These are phyloP conservation scores for Arachnomyces sp. DNA, from an alignment of 2,329 filamentous ascomycete species.

Conservation along the genomic window DNA sequence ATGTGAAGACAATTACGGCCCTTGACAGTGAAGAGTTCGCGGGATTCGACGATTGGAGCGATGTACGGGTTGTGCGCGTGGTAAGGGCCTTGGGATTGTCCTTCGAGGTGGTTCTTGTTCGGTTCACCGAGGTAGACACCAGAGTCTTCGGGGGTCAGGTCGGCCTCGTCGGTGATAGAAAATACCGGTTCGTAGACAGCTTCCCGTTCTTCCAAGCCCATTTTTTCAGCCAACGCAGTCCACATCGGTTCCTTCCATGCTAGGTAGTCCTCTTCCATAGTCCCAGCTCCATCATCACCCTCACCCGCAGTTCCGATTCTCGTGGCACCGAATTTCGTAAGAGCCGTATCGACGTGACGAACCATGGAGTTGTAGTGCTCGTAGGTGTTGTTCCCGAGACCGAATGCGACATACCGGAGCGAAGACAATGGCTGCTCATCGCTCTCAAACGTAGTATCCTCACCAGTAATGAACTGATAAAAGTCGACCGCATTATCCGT, in stretches of 20 bases:
- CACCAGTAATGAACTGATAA: slow-evolving; percentile 85
- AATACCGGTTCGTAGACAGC: slow-evolving; percentile 93
- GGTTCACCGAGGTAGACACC: slow-evolving; percentile 93
- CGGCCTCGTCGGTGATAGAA: slow-evolving; percentile 66
- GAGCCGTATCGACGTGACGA: slow-evolving; percentile 72
- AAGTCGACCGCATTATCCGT: slow-evolving; percentile 99
- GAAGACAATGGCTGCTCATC: slow-evolving; percentile 67
- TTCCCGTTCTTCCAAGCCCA: slow-evolving; percentile 90
- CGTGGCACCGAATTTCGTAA: slow-evolving; percentile 73
- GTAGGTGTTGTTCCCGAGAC: slow-evolving; percentile 97
- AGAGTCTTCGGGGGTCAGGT: slow-evolving; percentile 63
- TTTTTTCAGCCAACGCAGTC: slow-evolving; percentile 69
- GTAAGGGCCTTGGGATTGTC: slow-evolving; percentile 74
- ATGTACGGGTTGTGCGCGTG: slow-evolving; percentile 97
- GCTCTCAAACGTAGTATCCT: slow-evolving; percentile 74
- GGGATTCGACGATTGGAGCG: slow-evolving; percentile 84
- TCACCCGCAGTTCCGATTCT: slow-evolving; percentile 84
- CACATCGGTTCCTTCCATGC: slow-evolving; percentile 99
- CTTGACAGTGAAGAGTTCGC: slow-evolving; percentile 79
- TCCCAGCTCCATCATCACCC: slow-evolving; percentile 94
- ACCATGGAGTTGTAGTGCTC: slow-evolving; percentile 99
- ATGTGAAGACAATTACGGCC: slow-evolving; percentile 93
- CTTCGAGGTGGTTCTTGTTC: slow-evolving; percentile 90
- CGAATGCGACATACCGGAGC: slow-evolving; percentile 90
- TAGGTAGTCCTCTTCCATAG: slow-evolving; percentile 98